Conservation (phyloP, 208 protist genomes). For the Acanthamoeba sp. region DNA sequence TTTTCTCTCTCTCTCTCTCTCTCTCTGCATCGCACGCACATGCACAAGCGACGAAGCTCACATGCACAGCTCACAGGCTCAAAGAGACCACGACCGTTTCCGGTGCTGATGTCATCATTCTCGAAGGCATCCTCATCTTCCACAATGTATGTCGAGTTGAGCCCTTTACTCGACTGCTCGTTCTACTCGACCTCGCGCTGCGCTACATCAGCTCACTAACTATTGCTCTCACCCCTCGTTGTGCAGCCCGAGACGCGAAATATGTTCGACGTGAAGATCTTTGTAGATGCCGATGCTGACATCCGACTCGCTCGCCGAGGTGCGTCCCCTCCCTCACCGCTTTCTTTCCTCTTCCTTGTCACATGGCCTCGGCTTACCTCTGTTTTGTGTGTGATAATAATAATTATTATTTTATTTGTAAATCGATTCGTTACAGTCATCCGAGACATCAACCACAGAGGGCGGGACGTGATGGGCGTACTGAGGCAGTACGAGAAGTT, state of each 20-base stretch:
- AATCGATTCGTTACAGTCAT: no score
- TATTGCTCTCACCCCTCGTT: neutral
- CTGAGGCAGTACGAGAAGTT: slow-evolving; percentile 93
- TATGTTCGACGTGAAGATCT: slow-evolving; percentile 93
- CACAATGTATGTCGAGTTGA: slow-evolving; percentile 74
- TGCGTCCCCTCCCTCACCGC: slow-evolving; percentile 35
- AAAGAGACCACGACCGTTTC: slow-evolving; percentile 76
- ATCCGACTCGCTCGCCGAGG: slow-evolving; percentile 91
- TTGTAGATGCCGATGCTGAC: slow-evolving; percentile 94
- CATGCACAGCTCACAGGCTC: slow-evolving; percentile 12
- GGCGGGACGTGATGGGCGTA: slow-evolving; percentile 90
- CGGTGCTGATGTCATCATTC: slow-evolving; percentile 91
- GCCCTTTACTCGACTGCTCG: neutral
- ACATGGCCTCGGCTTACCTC: no score
- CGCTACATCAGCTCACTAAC: neutral
- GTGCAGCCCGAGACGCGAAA: slow-evolving; percentile 81
- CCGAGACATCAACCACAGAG: slow-evolving; percentile 92
- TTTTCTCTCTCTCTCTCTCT: no score
- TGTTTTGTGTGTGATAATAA: no score
- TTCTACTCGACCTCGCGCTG: neutral
- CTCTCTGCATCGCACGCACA: neutral
- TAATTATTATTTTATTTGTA: no score
- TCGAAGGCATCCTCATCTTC: slow-evolving; percentile 95
- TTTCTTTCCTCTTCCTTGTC: slow-evolving; percentile 1
- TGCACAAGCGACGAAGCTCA: neutral